phyloP scores from a whole-genome alignment of 192 early-diverging fungal species.

The Backusella liffmaniae region DNA sequence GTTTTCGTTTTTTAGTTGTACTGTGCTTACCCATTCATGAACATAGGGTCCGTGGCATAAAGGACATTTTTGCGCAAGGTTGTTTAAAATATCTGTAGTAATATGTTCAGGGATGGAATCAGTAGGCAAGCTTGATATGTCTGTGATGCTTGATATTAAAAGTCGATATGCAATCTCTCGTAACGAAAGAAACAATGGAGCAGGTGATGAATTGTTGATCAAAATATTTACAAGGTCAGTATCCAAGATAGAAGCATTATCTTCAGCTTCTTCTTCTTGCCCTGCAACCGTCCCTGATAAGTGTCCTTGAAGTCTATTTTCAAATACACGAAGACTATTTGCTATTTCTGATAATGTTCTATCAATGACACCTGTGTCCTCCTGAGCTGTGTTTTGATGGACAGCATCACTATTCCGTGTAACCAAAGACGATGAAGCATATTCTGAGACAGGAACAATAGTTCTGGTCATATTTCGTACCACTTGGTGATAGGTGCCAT shows the following conservation, averaged over 20 bases:
- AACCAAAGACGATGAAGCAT: not conserved
- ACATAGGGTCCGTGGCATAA: not conserved
- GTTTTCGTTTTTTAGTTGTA: not conserved
- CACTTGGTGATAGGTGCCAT: not conserved
- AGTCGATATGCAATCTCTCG: conserved; percentile 4
- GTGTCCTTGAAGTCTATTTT: not conserved
- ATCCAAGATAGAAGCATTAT: not conserved
- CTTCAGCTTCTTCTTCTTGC: not conserved
- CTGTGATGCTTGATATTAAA: not conserved
- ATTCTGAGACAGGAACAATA: not conserved
- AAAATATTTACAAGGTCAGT: not conserved
- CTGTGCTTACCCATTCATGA: conserved; percentile 9
- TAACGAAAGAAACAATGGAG: not conserved
- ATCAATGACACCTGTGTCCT: not conserved
- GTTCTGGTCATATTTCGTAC: conserved; percentile 2
- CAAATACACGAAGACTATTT: not conserved
- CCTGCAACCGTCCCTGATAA: not conserved
- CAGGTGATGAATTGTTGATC: not conserved
- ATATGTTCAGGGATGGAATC: not conserved
- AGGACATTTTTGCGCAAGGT: not conserved
- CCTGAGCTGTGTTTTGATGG: not conserved
- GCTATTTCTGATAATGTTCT: not conserved
- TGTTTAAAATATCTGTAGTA: not conserved
- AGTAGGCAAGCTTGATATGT: not conserved
- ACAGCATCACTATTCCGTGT: not conserved